Evolutionary conservation across 441 rosid species (phyloP).

Genomic region (Populus trichocarpa): DNA sequence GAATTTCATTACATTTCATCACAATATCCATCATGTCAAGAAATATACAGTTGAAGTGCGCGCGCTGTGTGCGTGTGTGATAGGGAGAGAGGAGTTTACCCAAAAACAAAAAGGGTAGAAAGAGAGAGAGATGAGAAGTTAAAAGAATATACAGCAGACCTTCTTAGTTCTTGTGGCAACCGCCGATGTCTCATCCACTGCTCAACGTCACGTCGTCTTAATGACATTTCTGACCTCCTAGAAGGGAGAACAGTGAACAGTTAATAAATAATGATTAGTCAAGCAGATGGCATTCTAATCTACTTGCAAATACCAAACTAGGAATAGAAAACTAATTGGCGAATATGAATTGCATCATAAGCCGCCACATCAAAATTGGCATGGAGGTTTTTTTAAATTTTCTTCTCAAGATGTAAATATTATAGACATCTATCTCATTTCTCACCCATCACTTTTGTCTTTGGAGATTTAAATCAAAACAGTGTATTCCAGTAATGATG

Average conservation of each 20-base stretch:
- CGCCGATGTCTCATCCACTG: constrained; percentile 93
- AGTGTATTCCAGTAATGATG: too few species aligned
- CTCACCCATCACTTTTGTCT: background rate
- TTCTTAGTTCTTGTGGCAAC: constrained; percentile 66
- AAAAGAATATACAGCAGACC: constrained; percentile 25
- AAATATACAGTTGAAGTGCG: too few species aligned
- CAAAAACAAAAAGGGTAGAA: background rate
- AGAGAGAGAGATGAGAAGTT: background rate
- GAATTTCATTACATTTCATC: too few species aligned
- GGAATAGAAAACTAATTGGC: background rate
- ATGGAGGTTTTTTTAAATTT: background rate
- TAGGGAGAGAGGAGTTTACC: background rate
- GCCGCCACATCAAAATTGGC: background rate
- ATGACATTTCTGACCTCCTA: constrained; percentile 80
- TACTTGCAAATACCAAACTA: background rate
- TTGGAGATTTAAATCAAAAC: background rate
- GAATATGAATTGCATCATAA: background rate
- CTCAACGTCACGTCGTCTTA: constrained; percentile 83
- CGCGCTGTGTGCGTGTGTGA: background rate
- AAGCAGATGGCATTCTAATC: background rate
- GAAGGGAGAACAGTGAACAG: background rate
- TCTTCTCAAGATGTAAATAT: background rate
- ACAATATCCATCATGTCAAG: too few species aligned
- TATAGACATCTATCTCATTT: background rate
- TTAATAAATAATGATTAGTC: background rate